These are phyloP conservation scores for Galeopsis tetrahit DNA, from an alignment of 257 asterid genomes.

Conservation along the genomic window DNA sequence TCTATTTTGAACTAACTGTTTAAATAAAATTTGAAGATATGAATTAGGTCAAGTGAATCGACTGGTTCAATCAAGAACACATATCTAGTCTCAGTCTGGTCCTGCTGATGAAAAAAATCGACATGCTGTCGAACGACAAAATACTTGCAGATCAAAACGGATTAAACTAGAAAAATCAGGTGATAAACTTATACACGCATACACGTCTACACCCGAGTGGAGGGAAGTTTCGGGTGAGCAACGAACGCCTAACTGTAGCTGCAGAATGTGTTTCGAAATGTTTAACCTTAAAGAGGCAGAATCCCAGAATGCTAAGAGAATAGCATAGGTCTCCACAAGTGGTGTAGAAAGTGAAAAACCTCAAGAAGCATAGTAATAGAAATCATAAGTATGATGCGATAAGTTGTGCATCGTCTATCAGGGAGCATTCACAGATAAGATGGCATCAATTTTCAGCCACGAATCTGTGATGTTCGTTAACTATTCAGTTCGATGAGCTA, in stretches of 20 bases:
- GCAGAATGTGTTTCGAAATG: not conserved
- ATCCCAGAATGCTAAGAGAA: not conserved
- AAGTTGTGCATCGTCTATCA: constrained; percentile 1
- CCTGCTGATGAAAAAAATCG: not conserved
- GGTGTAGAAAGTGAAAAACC: not conserved
- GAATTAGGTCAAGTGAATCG: not conserved
- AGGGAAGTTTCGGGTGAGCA: no score
- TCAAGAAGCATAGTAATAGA: constrained; percentile 7
- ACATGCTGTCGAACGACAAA: not conserved
- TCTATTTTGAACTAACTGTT: not conserved
- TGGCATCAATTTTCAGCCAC: not conserved
- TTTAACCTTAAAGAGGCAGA: not conserved
- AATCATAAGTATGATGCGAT: not conserved
- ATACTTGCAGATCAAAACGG: not conserved
- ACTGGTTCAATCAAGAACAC: not conserved
- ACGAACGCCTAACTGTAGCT: not conserved
- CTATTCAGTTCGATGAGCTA: constrained; percentile 6
- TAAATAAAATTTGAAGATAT: not conserved
- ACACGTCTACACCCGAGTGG: not conserved
- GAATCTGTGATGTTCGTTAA: not conserved
- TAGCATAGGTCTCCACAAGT: not conserved
- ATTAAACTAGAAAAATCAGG: not conserved
- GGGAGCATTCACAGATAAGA: not conserved
- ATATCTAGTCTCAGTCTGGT: not conserved
- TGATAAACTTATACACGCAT: not conserved